A percentile compares a stretch with the other conserved stretches of the same genome.
phyloP scores from a whole-genome alignment of 2,329 filamentous ascomycete species.

The Penicillium paneum region DNA sequence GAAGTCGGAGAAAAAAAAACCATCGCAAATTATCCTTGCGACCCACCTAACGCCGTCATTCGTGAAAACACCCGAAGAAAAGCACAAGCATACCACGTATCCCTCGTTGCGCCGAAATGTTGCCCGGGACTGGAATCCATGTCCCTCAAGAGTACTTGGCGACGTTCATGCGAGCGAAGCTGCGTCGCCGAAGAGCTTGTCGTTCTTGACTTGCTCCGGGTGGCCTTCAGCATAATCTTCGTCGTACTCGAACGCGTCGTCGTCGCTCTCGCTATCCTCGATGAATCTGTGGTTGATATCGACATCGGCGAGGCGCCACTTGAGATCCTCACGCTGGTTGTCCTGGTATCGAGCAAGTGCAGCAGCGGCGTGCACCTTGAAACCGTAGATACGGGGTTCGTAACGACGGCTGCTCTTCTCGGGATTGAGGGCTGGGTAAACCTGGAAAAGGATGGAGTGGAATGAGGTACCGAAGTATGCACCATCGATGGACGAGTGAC shows the following conservation, averaged over 20 bases:
- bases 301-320: conserved; percentile 66
- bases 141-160: conserved; percentile 26
- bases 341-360: conserved; percentile 90
- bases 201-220: conserved; percentile 37
- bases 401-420: conserved; percentile 82
- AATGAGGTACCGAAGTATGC: conserved; percentile 98
- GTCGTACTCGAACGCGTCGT: conserved; percentile 48
- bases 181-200: conserved; percentile 28
- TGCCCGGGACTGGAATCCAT: conserved; percentile 4
- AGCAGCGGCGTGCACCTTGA: conserved; percentile 88
- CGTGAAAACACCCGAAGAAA: conserved; percentile 22
- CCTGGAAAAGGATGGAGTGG: conserved; percentile 98
- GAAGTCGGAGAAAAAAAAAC: conserved; percentile 18
- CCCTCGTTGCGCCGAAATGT: conserved; percentile 30
- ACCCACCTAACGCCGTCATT: conserved; percentile 30
- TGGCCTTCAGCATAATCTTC: conserved; percentile 17
- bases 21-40: conserved; percentile 15
- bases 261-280: conserved; percentile 63
- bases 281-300: conserved; percentile 74
- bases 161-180: conserved; percentile 38
- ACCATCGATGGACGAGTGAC: conserved; percentile 91
- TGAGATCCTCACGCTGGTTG: conserved; percentile 75
- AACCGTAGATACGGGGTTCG: conserved; percentile 86
- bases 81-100: conserved; percentile 20
- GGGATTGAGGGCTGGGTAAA: conserved; percentile 87